Base-by-base conservation (phyloP, 306 rosid species). In the Vicia villosa region DNA sequence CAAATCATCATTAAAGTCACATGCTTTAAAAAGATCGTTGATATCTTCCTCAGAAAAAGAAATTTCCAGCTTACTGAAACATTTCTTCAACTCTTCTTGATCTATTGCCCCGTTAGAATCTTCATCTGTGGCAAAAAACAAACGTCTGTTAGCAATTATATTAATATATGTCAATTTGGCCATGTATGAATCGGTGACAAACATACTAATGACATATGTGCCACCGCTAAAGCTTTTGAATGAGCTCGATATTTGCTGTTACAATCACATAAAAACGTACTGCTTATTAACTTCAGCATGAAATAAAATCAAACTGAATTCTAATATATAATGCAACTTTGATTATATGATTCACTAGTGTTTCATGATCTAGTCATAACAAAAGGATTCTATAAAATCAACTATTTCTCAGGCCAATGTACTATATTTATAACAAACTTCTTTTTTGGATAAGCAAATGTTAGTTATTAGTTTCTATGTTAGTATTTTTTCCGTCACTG, bases 81-180 rank as follows among this genome's bases (percentile, higher is more conserved):
- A 83, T 41, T 79, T 78, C 49, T 80, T 90, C 87, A 94, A 78
- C 81, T 94, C 98, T 55, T 67, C 88, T 12, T 76, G 82, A 80
- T 94, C 98, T 36, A 94, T 86, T 47, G 63, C 77, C 10, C 97
- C 98, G 59, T 94, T 90, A 20, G 89, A 86, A 82, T 94, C 98
- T 84, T 88, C 98, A 57, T 94, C 98, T 93, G 77, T 34, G 54
- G 28, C 50, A 61, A 76, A 77, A 66, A 38, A 82, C 5, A 63
- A 76, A n/a, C 52, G 59, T 5, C 55, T 72, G 30, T 64, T 68
- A 69, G n/a, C n/a, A n/a, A n/a, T n/a, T n/a, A n/a, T 37, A 72
- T 28, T 19, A 76, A 59, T 42, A 61, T 32, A 45, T 47, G 46
- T 55, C 24, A 46, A 15, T 37, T 50, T 38, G 75, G 59, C 34